These are phyloP conservation scores for Kodamaea sp. DNA, from an alignment of 1,139 yeast species.

Conservation along the genomic window DNA sequence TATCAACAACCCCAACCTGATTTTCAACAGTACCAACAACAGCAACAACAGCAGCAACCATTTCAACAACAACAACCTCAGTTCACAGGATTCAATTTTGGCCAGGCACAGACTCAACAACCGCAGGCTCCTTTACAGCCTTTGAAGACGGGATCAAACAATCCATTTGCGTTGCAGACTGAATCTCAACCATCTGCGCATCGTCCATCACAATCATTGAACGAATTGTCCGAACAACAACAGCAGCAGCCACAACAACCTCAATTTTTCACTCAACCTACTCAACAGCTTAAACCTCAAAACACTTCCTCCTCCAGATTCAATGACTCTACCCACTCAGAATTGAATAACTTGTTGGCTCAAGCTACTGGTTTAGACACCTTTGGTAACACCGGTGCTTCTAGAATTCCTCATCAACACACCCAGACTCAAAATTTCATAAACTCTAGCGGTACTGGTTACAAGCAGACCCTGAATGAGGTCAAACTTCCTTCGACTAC, in stretches of 20 bases:
- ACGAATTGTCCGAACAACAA: constrained; percentile 22
- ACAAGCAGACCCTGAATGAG: constrained; percentile 48
- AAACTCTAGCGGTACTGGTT: constrained; percentile 88
- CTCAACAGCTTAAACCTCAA: constrained; percentile 27
- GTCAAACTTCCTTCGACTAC: constrained; percentile 45
- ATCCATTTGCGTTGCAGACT: constrained; percentile 74
- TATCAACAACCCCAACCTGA: constrained; percentile 36
- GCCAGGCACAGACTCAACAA: constrained; percentile 23
- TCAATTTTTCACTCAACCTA: constrained; percentile 23
- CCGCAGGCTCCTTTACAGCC: constrained; percentile 47
- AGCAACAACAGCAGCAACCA: constrained; percentile 14
- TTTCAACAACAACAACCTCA: constrained; percentile 11
- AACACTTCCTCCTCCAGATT: constrained; percentile 40
- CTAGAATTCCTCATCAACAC: constrained; percentile 91
- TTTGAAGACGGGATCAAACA: constrained; percentile 79
- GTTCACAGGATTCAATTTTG: constrained; percentile 8
- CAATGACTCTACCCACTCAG: constrained; percentile 59
- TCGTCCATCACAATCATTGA: constrained; percentile 21
- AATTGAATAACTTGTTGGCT: constrained; percentile 75
- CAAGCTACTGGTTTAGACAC: constrained; percentile 94
- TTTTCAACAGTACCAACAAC: constrained; percentile 27
- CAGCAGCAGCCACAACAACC: constrained; percentile 25
- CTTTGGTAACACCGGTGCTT: constrained; percentile 90
- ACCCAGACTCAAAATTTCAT: constrained; percentile 79
- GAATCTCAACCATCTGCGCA: constrained; percentile 15